Conservation (phyloP, 352 stramenopile species). For the Phytophthora fragariae region DNA sequence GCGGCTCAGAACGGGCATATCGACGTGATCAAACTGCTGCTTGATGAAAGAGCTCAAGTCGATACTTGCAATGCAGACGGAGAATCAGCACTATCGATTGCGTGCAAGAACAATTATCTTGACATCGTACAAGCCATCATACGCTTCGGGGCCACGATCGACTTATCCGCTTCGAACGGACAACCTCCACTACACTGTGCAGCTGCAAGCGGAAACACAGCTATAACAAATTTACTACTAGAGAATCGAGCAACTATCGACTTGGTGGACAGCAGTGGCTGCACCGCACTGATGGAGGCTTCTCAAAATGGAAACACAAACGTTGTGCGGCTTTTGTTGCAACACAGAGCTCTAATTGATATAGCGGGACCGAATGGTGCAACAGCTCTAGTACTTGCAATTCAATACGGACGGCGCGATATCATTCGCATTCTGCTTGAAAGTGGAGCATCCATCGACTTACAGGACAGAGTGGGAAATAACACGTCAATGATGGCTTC, state of each 20-base stretch:
- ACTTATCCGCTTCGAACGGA: too few species aligned
- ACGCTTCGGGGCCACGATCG: too few species aligned
- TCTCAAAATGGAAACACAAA: neutral
- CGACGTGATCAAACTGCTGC: neutral
- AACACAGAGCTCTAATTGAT: neutral
- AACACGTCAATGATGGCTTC: neutral
- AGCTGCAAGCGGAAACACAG: too few species aligned
- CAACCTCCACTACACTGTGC: too few species aligned
- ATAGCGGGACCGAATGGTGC: neutral
- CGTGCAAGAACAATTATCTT: neutral
- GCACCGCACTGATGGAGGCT: conserved; percentile 17
- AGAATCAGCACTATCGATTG: neutral
- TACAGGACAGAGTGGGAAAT: neutral
- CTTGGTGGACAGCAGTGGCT: conserved; percentile 26
- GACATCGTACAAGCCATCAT: neutral
- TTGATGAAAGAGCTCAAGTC: neutral
- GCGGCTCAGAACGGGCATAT: neutral
- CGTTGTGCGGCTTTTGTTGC: neutral
- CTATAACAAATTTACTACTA: too few species aligned
- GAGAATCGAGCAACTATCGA: neutral
- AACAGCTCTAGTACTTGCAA: neutral
- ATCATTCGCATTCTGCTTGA: neutral
- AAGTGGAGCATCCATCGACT: neutral
- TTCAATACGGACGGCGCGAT: neutral
- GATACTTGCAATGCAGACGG: neutral